Percentiles rank a stretch among this genome's conserved stretches.
Conservation (phyloP, 2,329 filamentous ascomycete species). For the Pyrenochaeta sp. region DNA sequence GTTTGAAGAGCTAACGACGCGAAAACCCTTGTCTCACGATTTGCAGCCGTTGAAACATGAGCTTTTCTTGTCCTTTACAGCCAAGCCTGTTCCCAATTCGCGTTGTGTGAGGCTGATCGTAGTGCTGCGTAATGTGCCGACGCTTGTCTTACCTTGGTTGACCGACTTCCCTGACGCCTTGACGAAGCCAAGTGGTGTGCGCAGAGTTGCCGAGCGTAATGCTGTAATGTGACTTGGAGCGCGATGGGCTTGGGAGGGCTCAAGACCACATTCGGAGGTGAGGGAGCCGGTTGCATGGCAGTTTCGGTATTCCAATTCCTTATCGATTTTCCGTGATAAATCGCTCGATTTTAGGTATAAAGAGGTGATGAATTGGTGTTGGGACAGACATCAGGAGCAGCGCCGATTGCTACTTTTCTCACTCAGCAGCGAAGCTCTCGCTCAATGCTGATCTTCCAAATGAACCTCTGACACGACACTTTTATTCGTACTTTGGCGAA, state of each 20-base stretch:
- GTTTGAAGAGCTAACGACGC: constrained; percentile 6
- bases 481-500: constrained; percentile 10
- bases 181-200: constrained; percentile 5
- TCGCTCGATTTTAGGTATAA: constrained; percentile 1
- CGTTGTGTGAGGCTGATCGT: not conserved
- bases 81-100: not conserved
- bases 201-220: constrained; percentile 1
- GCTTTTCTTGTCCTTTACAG: not conserved
- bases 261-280: not conserved
- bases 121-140: not conserved
- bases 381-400: constrained; percentile 15
- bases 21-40: not conserved
- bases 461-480: constrained; percentile 26
- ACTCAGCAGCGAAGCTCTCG: constrained; percentile 33
- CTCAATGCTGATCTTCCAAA: constrained; percentile 15
- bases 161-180: constrained; percentile 4
- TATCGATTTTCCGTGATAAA: not conserved
- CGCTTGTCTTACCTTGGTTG: not conserved
- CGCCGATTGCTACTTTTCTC: constrained; percentile 9
- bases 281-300: constrained; percentile 1
- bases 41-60: constrained; percentile 2
- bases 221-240: too few relatives aligned
- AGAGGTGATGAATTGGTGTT: not conserved
- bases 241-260: not conserved
- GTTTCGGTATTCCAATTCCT: constrained; percentile 4